These are phyloP conservation scores for Lippia alba DNA, from an alignment of 305 asterid species.

Conservation along the genomic window DNA sequence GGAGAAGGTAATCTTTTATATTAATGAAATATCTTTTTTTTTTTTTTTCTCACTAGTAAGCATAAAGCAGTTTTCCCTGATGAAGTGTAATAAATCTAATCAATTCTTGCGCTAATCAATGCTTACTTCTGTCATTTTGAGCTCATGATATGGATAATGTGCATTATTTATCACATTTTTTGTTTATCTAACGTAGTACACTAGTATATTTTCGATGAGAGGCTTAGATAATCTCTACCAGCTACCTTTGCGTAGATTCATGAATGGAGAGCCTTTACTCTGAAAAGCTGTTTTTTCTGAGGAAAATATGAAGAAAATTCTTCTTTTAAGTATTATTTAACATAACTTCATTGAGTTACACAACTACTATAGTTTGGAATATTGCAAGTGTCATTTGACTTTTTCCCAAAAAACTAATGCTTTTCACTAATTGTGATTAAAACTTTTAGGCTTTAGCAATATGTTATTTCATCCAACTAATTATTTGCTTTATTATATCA, in stretches of 20 bases:
- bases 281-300: not conserved
- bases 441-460: slow-evolving; percentile 22
- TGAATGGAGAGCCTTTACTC: not conserved
- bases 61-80: slow-evolving; percentile 6
- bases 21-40: not conserved
- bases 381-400: not conserved
- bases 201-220: too few species aligned
- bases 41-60: slow-evolving; percentile 6
- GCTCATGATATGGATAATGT: too few species aligned
- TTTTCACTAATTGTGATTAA: slow-evolving; percentile 3
- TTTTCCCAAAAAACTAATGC: not conserved
- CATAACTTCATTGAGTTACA: too few species aligned
- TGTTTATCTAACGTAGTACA: too few species aligned
- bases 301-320: not conserved
- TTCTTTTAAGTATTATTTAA: too few species aligned
- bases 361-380: not conserved
- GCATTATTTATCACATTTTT: too few species aligned
- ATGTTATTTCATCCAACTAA: slow-evolving; percentile 26
- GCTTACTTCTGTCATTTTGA: slow-evolving; percentile 4
- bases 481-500: slow-evolving; percentile 43
- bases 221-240: too few species aligned
- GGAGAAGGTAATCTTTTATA: slow-evolving; percentile 82
- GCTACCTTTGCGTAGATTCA: too few species aligned
- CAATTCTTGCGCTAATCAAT: slow-evolving; percentile 13
- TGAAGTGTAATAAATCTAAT: not conserved